Evolutionary conservation across 1,139 yeast species (phyloP), one percentile per base, ranked within the genome.

Genomic region (Suhomyces ambrosiae): DNA sequence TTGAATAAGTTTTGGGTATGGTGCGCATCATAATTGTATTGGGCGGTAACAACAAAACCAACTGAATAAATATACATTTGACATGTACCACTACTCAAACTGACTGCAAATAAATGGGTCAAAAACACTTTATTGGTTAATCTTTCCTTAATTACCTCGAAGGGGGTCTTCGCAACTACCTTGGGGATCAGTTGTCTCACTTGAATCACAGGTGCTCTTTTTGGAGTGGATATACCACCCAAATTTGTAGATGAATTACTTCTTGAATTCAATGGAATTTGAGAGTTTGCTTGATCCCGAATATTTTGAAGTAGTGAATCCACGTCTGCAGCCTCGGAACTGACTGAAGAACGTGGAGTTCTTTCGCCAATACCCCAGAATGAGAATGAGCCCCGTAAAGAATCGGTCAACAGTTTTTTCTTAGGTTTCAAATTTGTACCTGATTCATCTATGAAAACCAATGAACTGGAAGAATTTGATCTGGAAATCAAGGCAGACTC

Each of bases 61-160:
- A 71, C 68, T 1, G 71, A 60, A 45, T 61, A 71, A 30, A 71
- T 71, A 42, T 71, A 71, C 59, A 64, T 68, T 46, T 70, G 76
- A 23, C 73, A 63, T 18, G 63, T 53, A 0, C 76, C 76, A 32
- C 68, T 58, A 14, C 60, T 46, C 14, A 71, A 48, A 3, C 72
- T 56, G 11, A 68, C 61, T 11, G 65, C 58, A n/a, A 61, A 35
- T 38, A 57, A 67, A 44, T 70, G 75, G 3, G 55, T 53, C 25
- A 68, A 49, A 38, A 65, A 71, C 2, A 51, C 42, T 32, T 48
- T 60, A 40, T 59, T 52, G 9, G 53, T 42, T 2, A 68, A 37
- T 12, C 68, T 44, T 9, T 49, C 41, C 23, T 46, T 56, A 16
- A 67, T 52, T 9, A 61, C 53, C 23, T 50, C 52, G 33, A 56